Conservation (phyloP, 352 stramenopile species). For the Phytophthora multivora region DNA sequence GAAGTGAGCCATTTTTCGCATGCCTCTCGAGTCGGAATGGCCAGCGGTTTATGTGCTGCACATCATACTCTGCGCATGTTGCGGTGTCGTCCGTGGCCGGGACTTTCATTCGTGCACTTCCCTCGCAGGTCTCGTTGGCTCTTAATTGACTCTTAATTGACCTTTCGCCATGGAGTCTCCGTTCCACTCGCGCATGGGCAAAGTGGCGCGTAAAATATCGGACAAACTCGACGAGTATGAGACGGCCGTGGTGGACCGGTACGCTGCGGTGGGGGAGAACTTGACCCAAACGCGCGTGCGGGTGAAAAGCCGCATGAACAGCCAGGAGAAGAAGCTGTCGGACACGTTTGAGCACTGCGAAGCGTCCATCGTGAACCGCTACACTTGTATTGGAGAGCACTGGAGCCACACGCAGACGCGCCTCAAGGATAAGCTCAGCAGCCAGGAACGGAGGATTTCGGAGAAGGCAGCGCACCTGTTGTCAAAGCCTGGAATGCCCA, state of each 20-base stretch:
- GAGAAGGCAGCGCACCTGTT: constrained; percentile 11
- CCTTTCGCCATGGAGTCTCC: constrained; percentile 9
- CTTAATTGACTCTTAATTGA: background rate
- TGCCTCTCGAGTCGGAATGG: background rate
- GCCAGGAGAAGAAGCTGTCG: constrained; percentile 21
- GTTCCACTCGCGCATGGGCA: constrained; percentile 3
- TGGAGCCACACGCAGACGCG: constrained; percentile 9
- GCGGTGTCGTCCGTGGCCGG: background rate
- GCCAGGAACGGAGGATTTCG: constrained; percentile 19
- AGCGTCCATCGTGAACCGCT: constrained; percentile 11
- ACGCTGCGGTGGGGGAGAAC: constrained; percentile 13
- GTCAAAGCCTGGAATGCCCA: constrained; percentile 21
- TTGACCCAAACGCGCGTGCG: constrained; percentile 13
- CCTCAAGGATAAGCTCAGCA: constrained; percentile 20
- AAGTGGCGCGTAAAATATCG: constrained; percentile 15
- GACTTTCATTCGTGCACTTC: constrained; percentile 20
- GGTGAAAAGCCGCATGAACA: constrained; percentile 15
- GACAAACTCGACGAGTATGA: constrained; percentile 27
- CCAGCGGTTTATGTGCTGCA: constrained; percentile 12
- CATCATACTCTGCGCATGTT: constrained; percentile 1
- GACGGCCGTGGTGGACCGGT: constrained; percentile 14
- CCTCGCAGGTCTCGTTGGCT: background rate
- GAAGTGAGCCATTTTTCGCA: background rate
- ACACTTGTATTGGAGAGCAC: constrained; percentile 2
- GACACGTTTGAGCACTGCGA: constrained; percentile 19